These are phyloP conservation scores for Phytopythium montanum DNA, from an alignment of 352 stramenopile species.

Conservation along the genomic window DNA sequence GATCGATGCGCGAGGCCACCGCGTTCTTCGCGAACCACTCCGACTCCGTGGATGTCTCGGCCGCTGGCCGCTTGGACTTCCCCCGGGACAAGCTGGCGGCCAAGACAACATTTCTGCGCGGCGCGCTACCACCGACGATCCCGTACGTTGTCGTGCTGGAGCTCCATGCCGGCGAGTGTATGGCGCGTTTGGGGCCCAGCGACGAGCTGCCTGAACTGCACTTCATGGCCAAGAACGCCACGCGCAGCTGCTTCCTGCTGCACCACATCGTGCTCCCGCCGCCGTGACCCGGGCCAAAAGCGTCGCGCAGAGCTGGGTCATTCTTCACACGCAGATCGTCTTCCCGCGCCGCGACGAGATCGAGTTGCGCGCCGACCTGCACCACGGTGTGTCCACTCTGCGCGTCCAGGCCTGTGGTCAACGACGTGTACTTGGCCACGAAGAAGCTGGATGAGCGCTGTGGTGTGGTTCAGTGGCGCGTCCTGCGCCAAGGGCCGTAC, in stretches of 20 bases:
- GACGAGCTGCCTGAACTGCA: constrained; percentile 83
- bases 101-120: constrained; percentile 42
- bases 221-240: constrained; percentile 81
- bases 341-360: constrained; percentile 79
- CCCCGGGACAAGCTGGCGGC: constrained; percentile 61
- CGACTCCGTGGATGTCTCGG: no score
- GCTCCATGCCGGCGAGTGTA: constrained; percentile 59
- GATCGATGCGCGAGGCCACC: no score
- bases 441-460: constrained; percentile 80
- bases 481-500: constrained; percentile 71
- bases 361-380: constrained; percentile 67
- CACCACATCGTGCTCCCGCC: constrained; percentile 62
- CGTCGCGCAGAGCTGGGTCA: constrained; percentile 68
- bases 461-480: constrained; percentile 88
- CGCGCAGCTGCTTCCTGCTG: constrained; percentile 60
- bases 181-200: constrained; percentile 75
- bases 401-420: constrained; percentile 71
- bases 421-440: constrained; percentile 84
- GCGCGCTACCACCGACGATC: constrained; percentile 45
- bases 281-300: constrained; percentile 58
- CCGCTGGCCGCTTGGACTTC: constrained; percentile 57
- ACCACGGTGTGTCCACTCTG: constrained; percentile 67
- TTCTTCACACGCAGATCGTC: constrained; percentile 69
- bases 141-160: constrained; percentile 54
- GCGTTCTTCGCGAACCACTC: no score